Evolutionary conservation across 140 eudicot genomes (phyloP).

Genomic region (Erigeron philadelphicus): DNA sequence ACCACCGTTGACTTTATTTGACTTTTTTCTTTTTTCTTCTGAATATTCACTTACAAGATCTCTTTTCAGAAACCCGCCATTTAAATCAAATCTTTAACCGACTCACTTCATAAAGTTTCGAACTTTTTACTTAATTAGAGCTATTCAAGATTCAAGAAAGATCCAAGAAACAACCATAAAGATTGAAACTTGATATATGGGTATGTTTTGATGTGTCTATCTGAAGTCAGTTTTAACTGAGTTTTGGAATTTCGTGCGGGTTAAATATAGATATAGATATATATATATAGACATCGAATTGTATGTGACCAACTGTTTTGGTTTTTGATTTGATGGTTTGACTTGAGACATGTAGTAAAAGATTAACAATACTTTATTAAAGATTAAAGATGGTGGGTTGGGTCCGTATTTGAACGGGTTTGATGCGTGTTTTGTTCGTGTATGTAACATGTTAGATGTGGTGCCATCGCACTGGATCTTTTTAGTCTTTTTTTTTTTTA

Average conservation of each 20-base stretch:
- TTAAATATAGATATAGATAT: background rate
- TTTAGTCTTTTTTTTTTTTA: background rate
- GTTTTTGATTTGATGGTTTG: conserved; percentile 10
- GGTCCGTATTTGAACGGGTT: conserved; percentile 24
- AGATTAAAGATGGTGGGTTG: background rate
- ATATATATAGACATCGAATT: background rate
- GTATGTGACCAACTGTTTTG: background rate
- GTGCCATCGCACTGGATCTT: conserved; percentile 23
- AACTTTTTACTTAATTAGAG: background rate
- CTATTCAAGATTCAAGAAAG: conserved; percentile 9
- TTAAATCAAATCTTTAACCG: conserved; percentile 13
- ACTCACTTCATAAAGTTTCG: conserved; percentile 10
- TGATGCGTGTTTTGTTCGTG: conserved; percentile 28
- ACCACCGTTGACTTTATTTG: conserved; percentile 14
- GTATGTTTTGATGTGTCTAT: background rate
- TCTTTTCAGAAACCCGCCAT: background rate
- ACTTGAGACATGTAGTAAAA: background rate
- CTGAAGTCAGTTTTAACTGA: background rate
- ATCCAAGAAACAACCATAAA: conserved; percentile 3
- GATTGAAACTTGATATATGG: background rate
- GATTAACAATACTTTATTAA: too few species aligned
- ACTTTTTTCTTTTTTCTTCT: conserved; percentile 15
- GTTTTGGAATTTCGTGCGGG: conserved; percentile 15
- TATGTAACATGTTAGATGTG: conserved; percentile 7
- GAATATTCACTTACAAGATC: conserved; percentile 6